Base-by-base conservation (phyloP, 1,139 yeast genomes). In the Magnusiomyces fungicola region DNA sequence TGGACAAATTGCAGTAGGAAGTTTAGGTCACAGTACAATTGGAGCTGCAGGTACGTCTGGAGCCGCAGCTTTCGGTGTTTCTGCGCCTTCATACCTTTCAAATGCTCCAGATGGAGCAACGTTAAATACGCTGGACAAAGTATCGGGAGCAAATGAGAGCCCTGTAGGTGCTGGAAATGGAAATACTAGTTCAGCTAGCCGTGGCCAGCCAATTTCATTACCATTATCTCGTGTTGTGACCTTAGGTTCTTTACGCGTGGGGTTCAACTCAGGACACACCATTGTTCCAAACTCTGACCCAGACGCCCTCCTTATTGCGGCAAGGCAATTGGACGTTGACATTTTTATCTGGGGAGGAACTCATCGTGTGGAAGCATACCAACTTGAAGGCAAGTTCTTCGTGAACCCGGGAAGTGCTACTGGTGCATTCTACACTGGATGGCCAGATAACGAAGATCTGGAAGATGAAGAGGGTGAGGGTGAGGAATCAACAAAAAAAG, bases 371-470 rank as follows among this genome's bases (percentile, higher is more conserved):
- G 97, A 92, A 62, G 96, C 97, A 0, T 92, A 88, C 61, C 87
- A 94, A 10, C 71, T 90, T 53, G 97, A 89, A 57, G 95, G 95
- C 27, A 88, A 87, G 68, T 88, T 90, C 66, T 92, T 92, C 61
- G 76, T 92, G 24, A 90, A 88, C 64, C 98, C 98, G 0, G 98
- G 98, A 0, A 84, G 95, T 62, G 95, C 95, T 42, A 89, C 97
- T 0, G 98, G 98, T 14, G 96, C 97, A 0, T 79, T 76, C 58
- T 76, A 76, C 45, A 77, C 53, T 73, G 80, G 65, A 74, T 79
- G 67, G 56, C 70, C 68, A 16, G 73, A 68, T 9, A 67, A 69
- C 23, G 69, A 59, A 7, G 71, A 67, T 10, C 61, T 59, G 1
- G 65, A 60, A n/a, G 64, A 55, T 18, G 54, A 46, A 3, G 60